Percentiles rank a stretch among this genome's conserved stretches.
Evolutionary conservation across 2,329 filamentous ascomycete species (phyloP).

Genomic region (Metarhizium brunneum): DNA sequence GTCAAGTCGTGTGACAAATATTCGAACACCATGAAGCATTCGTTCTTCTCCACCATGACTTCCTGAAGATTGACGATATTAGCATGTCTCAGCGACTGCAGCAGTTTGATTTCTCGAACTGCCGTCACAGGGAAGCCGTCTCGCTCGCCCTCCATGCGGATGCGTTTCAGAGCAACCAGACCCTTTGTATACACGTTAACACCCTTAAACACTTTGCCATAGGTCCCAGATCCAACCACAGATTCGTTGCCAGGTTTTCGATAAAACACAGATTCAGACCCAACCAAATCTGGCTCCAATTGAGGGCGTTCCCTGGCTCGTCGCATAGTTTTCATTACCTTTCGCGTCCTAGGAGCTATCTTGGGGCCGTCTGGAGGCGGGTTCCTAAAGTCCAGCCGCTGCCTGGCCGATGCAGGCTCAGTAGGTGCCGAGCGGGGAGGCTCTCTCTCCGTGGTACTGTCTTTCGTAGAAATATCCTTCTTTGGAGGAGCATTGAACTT

Average conservation of each 20-base stretch:
- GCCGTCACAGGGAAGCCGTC: conserved; percentile 89
- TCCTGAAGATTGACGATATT: conserved; percentile 80
- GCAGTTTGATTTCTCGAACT: conserved; percentile 80
- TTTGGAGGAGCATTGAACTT: conserved; percentile 55
- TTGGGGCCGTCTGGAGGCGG: conserved; percentile 26
- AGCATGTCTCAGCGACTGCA: conserved; percentile 74
- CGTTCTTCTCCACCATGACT: conserved; percentile 97
- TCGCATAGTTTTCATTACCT: conserved; percentile 59
- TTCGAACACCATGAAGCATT: conserved; percentile 99
- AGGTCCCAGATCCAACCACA: conserved; percentile 89
- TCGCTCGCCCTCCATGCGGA: conserved; percentile 86
- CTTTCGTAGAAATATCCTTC: conserved; percentile 20
- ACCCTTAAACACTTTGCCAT: conserved; percentile 93
- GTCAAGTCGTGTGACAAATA: conserved; percentile 95
- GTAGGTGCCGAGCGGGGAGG: conserved; percentile 42
- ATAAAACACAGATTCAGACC: conserved; percentile 85
- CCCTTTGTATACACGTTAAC: conserved; percentile 83
- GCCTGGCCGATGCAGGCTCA: conserved; percentile 42
- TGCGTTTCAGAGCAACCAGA: conserved; percentile 78
- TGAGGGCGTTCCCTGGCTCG: conserved; percentile 62
- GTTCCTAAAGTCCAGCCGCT: conserved; percentile 23
- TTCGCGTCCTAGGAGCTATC: conserved; percentile 43
- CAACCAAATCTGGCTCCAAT: conserved; percentile 61
- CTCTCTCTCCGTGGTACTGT: conserved; percentile 30
- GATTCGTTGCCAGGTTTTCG: conserved; percentile 96